These are phyloP conservation scores for Rhodotorula diobovata DNA, from an alignment of 768 basidiomycete species.

Conservation along the genomic window DNA sequence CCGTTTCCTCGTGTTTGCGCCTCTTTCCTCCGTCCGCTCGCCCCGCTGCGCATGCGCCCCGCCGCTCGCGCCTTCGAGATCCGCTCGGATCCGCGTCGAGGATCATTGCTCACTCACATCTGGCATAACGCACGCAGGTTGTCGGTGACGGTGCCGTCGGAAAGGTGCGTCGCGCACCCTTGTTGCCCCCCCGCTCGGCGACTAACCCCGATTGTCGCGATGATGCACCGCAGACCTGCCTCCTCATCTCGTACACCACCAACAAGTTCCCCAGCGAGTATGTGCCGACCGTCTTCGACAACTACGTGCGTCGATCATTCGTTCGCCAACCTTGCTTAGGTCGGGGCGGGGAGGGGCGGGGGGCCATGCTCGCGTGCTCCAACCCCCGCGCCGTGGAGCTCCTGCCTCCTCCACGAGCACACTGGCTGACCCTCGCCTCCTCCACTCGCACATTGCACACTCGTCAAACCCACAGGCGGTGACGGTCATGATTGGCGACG, in stretches of 20 bases:
- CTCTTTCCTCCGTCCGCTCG: background rate
- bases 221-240: constrained; percentile 71
- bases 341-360: too few species aligned
- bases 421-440: too few species aligned
- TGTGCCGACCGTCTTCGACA: constrained; percentile 95
- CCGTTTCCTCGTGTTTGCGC: background rate
- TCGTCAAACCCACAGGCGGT: constrained; percentile 73
- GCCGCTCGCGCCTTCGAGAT: background rate
- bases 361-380: background rate
- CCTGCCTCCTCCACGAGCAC: too few species aligned
- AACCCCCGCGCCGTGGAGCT: too few species aligned
- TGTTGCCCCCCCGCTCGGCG: background rate
- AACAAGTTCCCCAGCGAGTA: constrained; percentile 99
- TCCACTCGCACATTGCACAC: background rate
- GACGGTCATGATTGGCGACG: constrained; percentile 99
- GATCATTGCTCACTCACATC: too few species aligned
- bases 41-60: background rate
- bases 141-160: constrained; percentile 97
- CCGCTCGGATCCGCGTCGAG: too few species aligned
- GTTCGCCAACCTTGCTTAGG: background rate
- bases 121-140: constrained; percentile 46
- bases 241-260: constrained; percentile 90
- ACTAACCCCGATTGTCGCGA: too few species aligned
- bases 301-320: constrained; percentile 54
- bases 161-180: constrained; percentile 59